Evolutionary conservation across 2,329 filamentous ascomycete species (phyloP).

Genomic region (Diaporthe nobilis): DNA sequence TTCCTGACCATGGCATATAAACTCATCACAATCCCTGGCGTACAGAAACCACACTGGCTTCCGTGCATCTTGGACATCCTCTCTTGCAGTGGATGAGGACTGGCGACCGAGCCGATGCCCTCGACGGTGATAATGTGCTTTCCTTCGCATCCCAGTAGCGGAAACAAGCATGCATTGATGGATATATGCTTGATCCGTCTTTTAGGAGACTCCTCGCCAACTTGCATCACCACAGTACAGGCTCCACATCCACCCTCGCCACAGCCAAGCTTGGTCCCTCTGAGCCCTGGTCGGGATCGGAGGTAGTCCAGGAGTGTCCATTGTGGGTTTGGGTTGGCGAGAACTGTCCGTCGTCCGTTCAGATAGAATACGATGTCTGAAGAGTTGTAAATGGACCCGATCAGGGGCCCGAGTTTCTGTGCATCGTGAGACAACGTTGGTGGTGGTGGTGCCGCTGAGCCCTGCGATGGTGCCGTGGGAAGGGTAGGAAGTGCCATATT

Average conservation of each 20-base stretch:
- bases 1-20: conserved; percentile 93
- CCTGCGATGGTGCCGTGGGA: background rate
- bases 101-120: conserved; percentile 89
- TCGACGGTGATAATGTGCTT: conserved; percentile 99
- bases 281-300: conserved; percentile 15
- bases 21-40: conserved; percentile 97
- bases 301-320: conserved; percentile 34
- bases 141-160: conserved; percentile 91
- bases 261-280: conserved; percentile 70
- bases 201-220: conserved; percentile 82
- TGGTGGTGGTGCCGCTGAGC: background rate
- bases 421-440: background rate
- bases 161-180: conserved; percentile 95
- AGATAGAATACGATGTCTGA: conserved; percentile 7
- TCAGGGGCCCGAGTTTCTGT: conserved; percentile 5
- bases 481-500: conserved; percentile 4
- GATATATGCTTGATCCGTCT: conserved; percentile 95
- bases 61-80: conserved; percentile 92
- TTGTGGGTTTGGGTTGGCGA: conserved; percentile 25
- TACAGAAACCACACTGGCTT: conserved; percentile 95
- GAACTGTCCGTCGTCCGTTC: conserved; percentile 25
- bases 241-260: conserved; percentile 97
- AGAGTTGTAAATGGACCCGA: background rate
- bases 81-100: conserved; percentile 91
- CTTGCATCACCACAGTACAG: conserved; percentile 94